Percentiles rank a stretch among this genome's conserved stretches.
These are phyloP conservation scores for Sugiyamaella sp. DNA, from an alignment of 1,139 yeast species.

Conservation along the genomic window DNA sequence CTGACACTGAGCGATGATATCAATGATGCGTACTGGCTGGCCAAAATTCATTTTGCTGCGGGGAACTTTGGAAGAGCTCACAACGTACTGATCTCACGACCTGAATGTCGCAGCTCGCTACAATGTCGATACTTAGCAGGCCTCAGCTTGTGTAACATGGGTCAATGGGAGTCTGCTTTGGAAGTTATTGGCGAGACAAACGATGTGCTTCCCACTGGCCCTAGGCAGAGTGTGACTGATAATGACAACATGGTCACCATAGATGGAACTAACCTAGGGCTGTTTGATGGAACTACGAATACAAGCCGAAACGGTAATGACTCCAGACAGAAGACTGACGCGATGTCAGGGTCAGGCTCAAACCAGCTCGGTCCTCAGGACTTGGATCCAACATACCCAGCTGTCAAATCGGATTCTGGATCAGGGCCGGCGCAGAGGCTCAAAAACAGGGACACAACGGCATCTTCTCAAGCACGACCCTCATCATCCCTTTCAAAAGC, in stretches of 20 bases:
- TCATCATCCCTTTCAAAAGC: not conserved
- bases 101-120: conserved; percentile 49
- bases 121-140: conserved; percentile 86
- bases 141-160: conserved; percentile 70
- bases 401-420: not conserved
- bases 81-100: conserved; percentile 51
- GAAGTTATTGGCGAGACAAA: conserved; percentile 83
- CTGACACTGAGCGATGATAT: conserved; percentile 78
- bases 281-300: no score
- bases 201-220: conserved; percentile 14
- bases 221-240: not conserved
- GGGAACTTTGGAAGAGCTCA: conserved; percentile 83
- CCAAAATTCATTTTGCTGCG: conserved; percentile 77
- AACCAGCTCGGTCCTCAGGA: no score
- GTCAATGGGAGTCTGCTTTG: conserved; percentile 86
- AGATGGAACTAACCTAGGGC: not conserved
- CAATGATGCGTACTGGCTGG: conserved; percentile 95
- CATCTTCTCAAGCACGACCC: not conserved
- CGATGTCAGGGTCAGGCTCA: no score
- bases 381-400: no score
- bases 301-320: no score
- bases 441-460: not conserved
- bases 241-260: not conserved
- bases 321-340: no score
- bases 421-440: not conserved